These are phyloP conservation scores for Beauveria brongniartii DNA, from an alignment of 2,329 filamentous ascomycete species.

Conservation along the genomic window DNA sequence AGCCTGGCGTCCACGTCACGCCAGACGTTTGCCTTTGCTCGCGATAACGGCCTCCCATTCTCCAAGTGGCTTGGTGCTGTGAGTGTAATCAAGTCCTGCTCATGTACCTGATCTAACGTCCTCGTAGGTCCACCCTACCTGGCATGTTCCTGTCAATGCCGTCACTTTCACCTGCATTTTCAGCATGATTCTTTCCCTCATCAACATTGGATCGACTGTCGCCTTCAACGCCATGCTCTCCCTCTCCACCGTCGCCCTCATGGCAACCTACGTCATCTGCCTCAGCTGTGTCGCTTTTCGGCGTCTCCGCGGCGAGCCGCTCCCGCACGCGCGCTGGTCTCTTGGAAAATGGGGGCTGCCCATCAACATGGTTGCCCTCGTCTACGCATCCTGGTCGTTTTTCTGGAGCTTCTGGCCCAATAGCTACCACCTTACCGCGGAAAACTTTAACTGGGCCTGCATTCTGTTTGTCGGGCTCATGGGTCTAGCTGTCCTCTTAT, in stretches of 20 bases:
- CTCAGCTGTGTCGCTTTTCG: constrained; percentile 14
- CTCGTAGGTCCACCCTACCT: constrained; percentile 5
- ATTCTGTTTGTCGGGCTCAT: constrained; percentile 10
- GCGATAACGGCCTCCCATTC: constrained; percentile 10
- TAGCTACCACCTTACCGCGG: constrained; percentile 10
- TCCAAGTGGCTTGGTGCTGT: constrained; percentile 12
- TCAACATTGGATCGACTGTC: constrained; percentile 14
- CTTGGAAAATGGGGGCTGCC: constrained; percentile 13
- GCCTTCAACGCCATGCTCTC: constrained; percentile 16
- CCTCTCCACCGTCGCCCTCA: constrained; percentile 13
- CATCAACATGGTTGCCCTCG: constrained; percentile 10
- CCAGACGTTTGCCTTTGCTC: constrained; percentile 10
- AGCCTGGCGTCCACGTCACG: constrained; percentile 4
- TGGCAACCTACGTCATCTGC: constrained; percentile 14
- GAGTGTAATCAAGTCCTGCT: neutral
- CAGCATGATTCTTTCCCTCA: constrained; percentile 10
- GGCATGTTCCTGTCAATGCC: constrained; percentile 12
- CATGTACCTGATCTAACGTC: neutral
- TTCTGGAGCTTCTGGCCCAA: constrained; percentile 17
- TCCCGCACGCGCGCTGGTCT: constrained; percentile 12
- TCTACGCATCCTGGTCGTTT: constrained; percentile 12
- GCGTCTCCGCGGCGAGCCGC: constrained; percentile 11
- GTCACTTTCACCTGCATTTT: constrained; percentile 12
- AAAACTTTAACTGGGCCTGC: constrained; percentile 14
- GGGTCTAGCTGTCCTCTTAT: neutral